Percentiles rank a stretch among this genome's conserved stretches.
Evolutionary conservation across 805 yeast genomes (phyloP).

Genomic region (Priceomyces medius): DNA sequence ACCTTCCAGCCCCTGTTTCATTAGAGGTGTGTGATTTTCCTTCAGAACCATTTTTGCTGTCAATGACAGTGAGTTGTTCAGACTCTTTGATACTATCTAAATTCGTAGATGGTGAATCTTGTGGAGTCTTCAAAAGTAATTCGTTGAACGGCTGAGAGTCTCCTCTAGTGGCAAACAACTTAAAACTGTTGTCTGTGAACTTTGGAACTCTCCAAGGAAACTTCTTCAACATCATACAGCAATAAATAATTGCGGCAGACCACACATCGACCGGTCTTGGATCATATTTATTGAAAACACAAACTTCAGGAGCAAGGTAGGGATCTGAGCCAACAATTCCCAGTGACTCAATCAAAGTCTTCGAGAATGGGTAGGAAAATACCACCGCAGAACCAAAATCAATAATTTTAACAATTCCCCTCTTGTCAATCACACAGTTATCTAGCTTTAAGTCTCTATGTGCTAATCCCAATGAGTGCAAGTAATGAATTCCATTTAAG

Average conservation of each 20-base stretch:
- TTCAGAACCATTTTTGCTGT: constrained; percentile 10
- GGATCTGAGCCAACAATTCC: constrained; percentile 88
- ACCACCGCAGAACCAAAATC: constrained; percentile 87
- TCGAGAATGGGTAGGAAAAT: constrained; percentile 72
- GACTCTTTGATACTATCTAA: constrained; percentile 18
- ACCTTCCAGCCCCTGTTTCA: constrained; percentile 68
- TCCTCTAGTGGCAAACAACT: constrained; percentile 53
- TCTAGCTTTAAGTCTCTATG: constrained; percentile 82
- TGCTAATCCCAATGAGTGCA: constrained; percentile 77
- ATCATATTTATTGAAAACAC: constrained; percentile 58
- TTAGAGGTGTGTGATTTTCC: constrained; percentile 60
- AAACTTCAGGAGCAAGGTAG: constrained; percentile 80
- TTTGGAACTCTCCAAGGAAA: constrained; percentile 89
- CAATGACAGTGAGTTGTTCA: constrained; percentile 11
- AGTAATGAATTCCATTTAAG: constrained; percentile 65
- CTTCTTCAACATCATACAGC: constrained; percentile 82
- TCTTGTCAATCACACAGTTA: constrained; percentile 73
- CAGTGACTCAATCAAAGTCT: constrained; percentile 56
- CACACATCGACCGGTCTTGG: constrained; percentile 80
- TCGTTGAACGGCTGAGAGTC: constrained; percentile 63
- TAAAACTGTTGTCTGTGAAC: constrained; percentile 66
- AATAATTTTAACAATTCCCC: constrained; percentile 74
- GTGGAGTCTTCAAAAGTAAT: constrained; percentile 32
- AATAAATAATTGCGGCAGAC: constrained; percentile 81
- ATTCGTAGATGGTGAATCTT: constrained; percentile 22